Conservation (phyloP, 2,329 filamentous ascomycete species). For the Pestalotiopsis sp. region DNA sequence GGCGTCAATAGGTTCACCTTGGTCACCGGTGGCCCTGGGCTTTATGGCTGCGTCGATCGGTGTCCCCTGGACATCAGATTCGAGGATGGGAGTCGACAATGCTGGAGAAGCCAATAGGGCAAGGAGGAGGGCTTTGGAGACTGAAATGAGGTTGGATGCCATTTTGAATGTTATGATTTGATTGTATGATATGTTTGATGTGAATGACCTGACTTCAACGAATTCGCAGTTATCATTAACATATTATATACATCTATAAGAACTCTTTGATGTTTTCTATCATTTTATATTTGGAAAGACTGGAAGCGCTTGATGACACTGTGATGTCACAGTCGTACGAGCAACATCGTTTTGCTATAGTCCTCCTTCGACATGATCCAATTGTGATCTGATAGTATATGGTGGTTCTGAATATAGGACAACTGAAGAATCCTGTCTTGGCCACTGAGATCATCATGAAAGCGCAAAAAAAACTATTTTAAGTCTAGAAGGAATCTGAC, state of each 20-base stretch:
- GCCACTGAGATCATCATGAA: not conserved
- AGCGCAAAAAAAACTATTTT: not conserved
- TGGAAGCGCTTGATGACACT: not conserved
- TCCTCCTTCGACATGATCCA: not conserved
- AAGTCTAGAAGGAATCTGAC: not conserved
- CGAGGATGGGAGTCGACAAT: not conserved
- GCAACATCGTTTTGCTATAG: not conserved
- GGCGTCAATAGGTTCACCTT: not conserved
- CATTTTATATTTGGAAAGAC: not conserved
- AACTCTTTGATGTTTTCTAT: not conserved
- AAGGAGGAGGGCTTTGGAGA: not conserved
- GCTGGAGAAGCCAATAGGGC: not conserved
- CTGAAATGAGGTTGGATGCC: not conserved
- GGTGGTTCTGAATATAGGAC: not conserved
- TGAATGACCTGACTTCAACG: not conserved
- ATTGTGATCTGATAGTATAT: not conserved
- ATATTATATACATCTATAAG: not conserved
- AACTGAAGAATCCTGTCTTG: not conserved
- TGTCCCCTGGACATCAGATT: not conserved
- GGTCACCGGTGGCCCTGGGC: not conserved
- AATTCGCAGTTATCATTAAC: not conserved
- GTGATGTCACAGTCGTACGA: not conserved
- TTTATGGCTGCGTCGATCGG: not conserved
- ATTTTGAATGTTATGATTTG: not conserved
- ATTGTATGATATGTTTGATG: not conserved